phyloP scores from a whole-genome alignment of 2,329 filamentous ascomycete species.

The Ramularia endophylla region DNA sequence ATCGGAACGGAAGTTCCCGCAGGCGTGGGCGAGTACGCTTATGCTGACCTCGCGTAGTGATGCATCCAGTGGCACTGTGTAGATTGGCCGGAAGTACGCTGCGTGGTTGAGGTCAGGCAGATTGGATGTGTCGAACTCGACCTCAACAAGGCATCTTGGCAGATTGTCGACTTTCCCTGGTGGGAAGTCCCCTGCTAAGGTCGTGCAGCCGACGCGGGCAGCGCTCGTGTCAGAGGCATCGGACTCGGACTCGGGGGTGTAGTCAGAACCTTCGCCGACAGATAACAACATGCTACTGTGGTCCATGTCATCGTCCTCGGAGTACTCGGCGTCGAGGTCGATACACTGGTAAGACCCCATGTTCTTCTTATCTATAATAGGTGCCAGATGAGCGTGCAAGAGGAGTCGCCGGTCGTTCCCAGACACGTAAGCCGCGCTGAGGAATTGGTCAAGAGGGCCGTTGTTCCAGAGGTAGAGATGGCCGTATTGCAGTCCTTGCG shows the following conservation, averaged over 20 bases:
- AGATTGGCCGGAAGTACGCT: neutral
- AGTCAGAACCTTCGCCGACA: too few species aligned
- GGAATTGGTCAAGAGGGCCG: constrained; percentile 1
- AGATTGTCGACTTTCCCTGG: too few species aligned
- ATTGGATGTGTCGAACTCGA: neutral
- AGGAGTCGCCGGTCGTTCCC: neutral
- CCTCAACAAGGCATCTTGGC: neutral
- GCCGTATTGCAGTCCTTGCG: neutral
- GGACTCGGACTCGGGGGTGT: too few species aligned
- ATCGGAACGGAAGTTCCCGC: neutral
- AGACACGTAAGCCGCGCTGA: neutral
- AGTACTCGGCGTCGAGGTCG: neutral
- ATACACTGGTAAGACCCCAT: too few species aligned
- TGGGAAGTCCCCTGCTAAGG: too few species aligned
- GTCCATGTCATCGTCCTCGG: too few species aligned
- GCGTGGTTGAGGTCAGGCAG: neutral
- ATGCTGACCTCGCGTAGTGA: neutral
- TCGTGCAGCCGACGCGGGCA: too few species aligned
- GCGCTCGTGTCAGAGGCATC: too few species aligned
- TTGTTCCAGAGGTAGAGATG: neutral
- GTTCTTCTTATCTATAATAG: too few species aligned
- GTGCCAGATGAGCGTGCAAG: neutral
- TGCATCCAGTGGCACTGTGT: neutral
- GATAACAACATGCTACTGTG: too few species aligned
- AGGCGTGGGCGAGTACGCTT: neutral